Evolutionary conservation across 192 early-diverging fungal species (phyloP), one percentile per base, ranked within the genome.

Genomic region (Thoreauomyces humboldtii): DNA sequence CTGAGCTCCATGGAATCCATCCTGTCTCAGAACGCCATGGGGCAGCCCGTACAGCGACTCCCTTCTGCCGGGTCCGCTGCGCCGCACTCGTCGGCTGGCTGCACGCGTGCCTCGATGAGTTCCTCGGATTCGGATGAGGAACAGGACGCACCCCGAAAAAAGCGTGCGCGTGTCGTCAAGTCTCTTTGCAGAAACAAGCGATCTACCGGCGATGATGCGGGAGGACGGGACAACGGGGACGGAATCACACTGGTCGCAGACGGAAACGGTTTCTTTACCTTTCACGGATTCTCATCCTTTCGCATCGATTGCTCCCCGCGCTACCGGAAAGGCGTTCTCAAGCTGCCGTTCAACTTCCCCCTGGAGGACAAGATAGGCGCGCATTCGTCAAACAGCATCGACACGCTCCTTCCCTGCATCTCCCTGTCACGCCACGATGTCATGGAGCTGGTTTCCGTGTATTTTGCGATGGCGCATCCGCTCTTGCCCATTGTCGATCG

Each of bases 401-500:
- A n/a, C 42, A 32, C 50, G 9, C 48, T 64, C 7, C 37, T 15
- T 4, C 7, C 11, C 4, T 19, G 11, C 25, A 11, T 64, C 7
- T 51, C 62, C 14, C 17, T 64, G 15, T 37, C 47, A 0, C 44
- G 41, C 46, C 50, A 64, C 22, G 33, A 64, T 36, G 31, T 66
- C 27, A 27, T 58, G 36, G 35, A 38, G 17, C 27, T 66, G 5
- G 2, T 19, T 7, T 27, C 34, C 1, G 14, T 33, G 15, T 66
- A 58, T 31, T 66, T 66, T 35, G 36, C 41, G 7, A 24, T n/a
- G 6, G 44, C 45, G 15, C 64, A 66, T 31, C 64, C 64, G 1
- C 58, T 45, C 25, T 19, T 66, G 15, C 64, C 64, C 6, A 56
- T 66, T 21, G 42, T 66, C 41, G 64, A 66, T 42, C 36, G 42